Evolutionary conservation across 306 rosid genomes (phyloP).

Genomic region (Cucumis melo): DNA sequence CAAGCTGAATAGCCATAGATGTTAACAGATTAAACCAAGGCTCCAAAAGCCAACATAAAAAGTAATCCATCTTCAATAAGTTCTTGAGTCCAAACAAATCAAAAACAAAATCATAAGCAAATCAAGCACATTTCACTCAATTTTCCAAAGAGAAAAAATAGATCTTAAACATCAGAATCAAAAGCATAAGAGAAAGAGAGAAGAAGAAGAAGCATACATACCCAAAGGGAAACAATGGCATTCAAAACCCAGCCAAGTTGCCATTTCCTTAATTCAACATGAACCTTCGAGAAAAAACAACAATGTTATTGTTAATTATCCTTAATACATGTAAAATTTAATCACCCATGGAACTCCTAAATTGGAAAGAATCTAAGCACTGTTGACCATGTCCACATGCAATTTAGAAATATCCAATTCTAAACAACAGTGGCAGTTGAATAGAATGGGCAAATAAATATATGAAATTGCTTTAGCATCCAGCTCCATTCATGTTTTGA

Average conservation of each 20-base stretch:
- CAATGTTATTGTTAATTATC: too few species aligned
- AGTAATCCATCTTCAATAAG: not conserved
- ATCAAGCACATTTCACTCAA: not conserved
- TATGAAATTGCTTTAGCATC: too few species aligned
- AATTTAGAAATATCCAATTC: constrained; percentile 19
- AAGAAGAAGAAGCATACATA: constrained; percentile 13
- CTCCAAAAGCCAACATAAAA: not conserved
- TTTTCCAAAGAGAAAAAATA: not conserved
- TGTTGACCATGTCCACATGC: constrained; percentile 97
- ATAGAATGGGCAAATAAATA: not conserved
- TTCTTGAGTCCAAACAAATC: not conserved
- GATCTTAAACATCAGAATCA: not conserved
- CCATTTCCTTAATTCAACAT: too few species aligned
- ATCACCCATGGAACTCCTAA: too few species aligned
- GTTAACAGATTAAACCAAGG: constrained; percentile 1
- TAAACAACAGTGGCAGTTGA: constrained; percentile 7
- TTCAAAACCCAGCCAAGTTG: constrained; percentile 97
- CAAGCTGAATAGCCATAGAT: constrained; percentile 36
- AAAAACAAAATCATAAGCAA: not conserved
- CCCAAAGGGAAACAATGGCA: constrained; percentile 96
- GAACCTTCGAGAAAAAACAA: too few species aligned
- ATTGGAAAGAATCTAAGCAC: too few species aligned
- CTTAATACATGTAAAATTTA: too few species aligned
- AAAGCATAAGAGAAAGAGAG: not conserved
- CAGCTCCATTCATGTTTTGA: not conserved